Evolutionary conservation across 2,329 filamentous ascomycete species (phyloP).

Genomic region (Phialophora tarda): DNA sequence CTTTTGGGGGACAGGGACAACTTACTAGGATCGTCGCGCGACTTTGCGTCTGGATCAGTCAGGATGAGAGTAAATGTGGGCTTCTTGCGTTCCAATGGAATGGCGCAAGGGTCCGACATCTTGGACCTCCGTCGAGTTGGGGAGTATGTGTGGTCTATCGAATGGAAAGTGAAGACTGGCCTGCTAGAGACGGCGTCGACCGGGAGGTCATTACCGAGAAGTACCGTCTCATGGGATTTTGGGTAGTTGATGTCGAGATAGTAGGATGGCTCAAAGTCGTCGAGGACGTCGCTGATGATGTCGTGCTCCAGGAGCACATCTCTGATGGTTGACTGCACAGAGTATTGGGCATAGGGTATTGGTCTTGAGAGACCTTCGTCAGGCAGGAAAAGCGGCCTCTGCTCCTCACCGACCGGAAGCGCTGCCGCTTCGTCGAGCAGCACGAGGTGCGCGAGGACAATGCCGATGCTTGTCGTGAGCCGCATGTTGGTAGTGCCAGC

Average conservation of each 20-base stretch:
- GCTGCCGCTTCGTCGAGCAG: conserved; percentile 2
- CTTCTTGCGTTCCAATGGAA: conserved; percentile 31
- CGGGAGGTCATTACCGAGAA: conserved; percentile 61
- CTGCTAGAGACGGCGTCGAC: conserved; percentile 50
- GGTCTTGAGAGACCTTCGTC: conserved; percentile 6
- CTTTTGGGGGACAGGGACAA: background rate
- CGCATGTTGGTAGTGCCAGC: conserved; percentile 9
- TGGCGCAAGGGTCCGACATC: background rate
- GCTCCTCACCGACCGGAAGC: conserved; percentile 13
- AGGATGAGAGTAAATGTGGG: conserved; percentile 55
- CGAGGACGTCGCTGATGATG: conserved; percentile 55
- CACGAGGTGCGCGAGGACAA: conserved; percentile 13
- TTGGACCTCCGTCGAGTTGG: conserved; percentile 28
- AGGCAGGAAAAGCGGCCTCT: conserved; percentile 21
- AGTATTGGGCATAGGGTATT: conserved; percentile 6
- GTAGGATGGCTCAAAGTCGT: conserved; percentile 63
- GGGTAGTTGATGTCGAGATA: conserved; percentile 58
- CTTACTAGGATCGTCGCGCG: conserved; percentile 53
- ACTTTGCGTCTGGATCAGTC: conserved; percentile 65
- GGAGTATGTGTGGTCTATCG: conserved; percentile 38
- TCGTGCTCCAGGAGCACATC: conserved; percentile 39
- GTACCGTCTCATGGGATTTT: conserved; percentile 50
- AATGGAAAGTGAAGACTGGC: conserved; percentile 50
- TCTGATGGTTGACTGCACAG: conserved; percentile 33
- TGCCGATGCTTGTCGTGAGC: conserved; percentile 4